Conservation (phyloP, 2,329 filamentous ascomycete genomes). For the Xylariaceae sp. region DNA sequence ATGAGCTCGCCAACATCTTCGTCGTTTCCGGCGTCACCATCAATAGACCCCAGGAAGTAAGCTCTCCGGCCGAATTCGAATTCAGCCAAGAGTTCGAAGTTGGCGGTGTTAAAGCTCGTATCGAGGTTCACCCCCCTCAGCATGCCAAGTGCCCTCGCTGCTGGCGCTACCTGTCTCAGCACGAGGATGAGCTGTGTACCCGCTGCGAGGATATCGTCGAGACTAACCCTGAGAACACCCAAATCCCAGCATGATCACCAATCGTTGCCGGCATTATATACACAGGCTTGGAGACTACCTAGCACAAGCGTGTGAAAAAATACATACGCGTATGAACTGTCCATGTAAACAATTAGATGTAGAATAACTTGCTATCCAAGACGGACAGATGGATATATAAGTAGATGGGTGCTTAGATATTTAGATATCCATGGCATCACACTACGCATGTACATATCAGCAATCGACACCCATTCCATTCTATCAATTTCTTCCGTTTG, state of each 20-base stretch:
- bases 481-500: no score
- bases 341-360: not conserved
- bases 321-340: not conserved
- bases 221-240: not conserved
- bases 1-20: constrained; percentile 61
- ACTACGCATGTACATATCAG: not conserved
- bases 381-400: not conserved
- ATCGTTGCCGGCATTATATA: not conserved
- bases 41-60: constrained; percentile 36
- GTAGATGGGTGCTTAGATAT: no score
- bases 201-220: constrained; percentile 66
- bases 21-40: constrained; percentile 47
- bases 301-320: not conserved
- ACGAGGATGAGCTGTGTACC: constrained; percentile 62
- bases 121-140: constrained; percentile 47
- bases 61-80: constrained; percentile 23
- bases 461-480: no score
- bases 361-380: no score
- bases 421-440: not conserved
- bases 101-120: constrained; percentile 35
- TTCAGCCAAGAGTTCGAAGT: constrained; percentile 44
- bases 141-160: constrained; percentile 76
- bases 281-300: no score
- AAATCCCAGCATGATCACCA: not conserved
- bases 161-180: constrained; percentile 78